Evolutionary conservation across 208 protist species (phyloP).

Genomic region (Trypanosoma mega): DNA sequence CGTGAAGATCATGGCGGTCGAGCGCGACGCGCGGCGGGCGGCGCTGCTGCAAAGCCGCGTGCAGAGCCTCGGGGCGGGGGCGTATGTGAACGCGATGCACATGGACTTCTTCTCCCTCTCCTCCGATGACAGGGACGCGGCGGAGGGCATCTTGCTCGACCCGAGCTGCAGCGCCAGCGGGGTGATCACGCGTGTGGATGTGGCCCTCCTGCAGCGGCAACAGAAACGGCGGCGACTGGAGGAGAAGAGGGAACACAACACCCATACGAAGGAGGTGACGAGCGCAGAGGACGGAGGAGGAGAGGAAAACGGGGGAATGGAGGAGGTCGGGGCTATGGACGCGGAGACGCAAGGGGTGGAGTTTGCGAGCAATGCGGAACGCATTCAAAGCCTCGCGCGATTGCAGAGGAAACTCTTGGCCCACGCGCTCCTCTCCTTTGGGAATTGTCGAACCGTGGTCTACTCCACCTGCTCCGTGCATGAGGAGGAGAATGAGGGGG

Average conservation of each 20-base stretch:
- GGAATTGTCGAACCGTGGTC: conserved; percentile 83
- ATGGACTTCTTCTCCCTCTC: conserved; percentile 87
- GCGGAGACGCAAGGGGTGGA: conserved; percentile 39
- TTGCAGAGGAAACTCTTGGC: conserved; percentile 88
- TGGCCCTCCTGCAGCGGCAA: conserved; percentile 53
- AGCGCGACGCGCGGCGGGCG: conserved; percentile 76
- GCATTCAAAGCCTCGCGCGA: conserved; percentile 69
- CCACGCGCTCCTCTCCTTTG: conserved; percentile 87
- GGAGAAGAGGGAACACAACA: conserved; percentile 15
- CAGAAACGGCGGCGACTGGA: conserved; percentile 10
- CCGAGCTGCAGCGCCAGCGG: conserved; percentile 91
- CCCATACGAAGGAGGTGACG: conserved; percentile 13
- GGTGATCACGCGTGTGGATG: conserved; percentile 85
- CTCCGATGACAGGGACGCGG: conserved; percentile 64
- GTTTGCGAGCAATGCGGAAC: conserved; percentile 59
- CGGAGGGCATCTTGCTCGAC: conserved; percentile 90
- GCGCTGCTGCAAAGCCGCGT: conserved; percentile 68
- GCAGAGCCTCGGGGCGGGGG: conserved; percentile 55
- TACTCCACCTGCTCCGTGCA: conserved; percentile 93
- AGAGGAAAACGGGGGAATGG: background rate
- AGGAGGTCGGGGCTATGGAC: conserved; percentile 29
- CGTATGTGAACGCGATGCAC: conserved; percentile 79
- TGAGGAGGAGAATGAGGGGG: conserved; percentile 88
- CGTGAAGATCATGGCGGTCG: conserved; percentile 86
- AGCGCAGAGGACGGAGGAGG: background rate